Percentiles rank a stretch among this genome's conserved stretches.
Conservation (phyloP, 345 rosid species). For the Eucalyptus pauciflora region DNA sequence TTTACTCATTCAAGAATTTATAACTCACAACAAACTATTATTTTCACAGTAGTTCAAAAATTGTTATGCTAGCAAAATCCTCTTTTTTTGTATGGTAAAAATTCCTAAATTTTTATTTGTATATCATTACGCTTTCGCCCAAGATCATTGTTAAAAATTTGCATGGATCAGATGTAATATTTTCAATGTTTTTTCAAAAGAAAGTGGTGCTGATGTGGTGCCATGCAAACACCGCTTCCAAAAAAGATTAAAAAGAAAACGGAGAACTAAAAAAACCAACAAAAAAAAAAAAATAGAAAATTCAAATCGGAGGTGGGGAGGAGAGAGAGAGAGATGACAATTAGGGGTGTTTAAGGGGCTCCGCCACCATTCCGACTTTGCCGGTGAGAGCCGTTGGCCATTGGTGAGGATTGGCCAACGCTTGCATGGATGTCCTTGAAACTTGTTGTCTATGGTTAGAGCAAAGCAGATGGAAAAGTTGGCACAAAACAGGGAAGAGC, state of each 20-base stretch:
- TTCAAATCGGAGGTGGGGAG: not conserved
- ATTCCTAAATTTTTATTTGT: not conserved
- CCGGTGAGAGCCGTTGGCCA: not conserved
- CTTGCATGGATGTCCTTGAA: not conserved
- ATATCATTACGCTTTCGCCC: not conserved
- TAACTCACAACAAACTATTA: too few species aligned
- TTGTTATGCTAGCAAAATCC: rapidly evolving
- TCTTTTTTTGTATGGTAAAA: too few species aligned
- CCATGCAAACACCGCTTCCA: not conserved
- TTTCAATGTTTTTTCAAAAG: too few species aligned
- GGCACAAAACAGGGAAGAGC: not conserved
- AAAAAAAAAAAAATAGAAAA: too few species aligned
- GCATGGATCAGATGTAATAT: rapidly evolving
- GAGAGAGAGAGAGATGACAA: not conserved
- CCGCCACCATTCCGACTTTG: not conserved
- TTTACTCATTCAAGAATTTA: too few species aligned
- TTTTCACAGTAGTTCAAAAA: too few species aligned
- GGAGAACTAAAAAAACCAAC: too few species aligned
- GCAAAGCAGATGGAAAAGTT: not conserved
- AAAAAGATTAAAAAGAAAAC: not conserved
- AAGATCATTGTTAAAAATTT: not conserved
- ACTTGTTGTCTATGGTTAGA: not conserved
- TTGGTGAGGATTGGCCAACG: not conserved
- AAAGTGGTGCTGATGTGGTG: not conserved
- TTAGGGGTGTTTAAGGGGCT: not conserved